Base-by-base conservation (phyloP, 495 filamentous ascomycete species). In the Eremomyces bilateralis region DNA sequence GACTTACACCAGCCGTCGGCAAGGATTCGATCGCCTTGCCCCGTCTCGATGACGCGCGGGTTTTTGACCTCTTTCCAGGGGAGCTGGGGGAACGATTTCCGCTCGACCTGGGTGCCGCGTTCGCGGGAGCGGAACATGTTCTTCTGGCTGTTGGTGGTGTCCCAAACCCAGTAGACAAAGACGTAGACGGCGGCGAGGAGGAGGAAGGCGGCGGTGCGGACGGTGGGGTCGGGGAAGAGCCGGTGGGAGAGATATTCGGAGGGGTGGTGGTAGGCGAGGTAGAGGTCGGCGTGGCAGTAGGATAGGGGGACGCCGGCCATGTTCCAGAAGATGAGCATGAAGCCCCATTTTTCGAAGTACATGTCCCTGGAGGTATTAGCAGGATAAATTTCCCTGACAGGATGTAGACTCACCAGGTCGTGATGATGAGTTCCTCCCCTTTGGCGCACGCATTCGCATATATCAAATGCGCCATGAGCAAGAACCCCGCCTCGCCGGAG, bases 301-400 rank as follows among this genome's bases (percentile, higher is more conserved):
- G 71, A 82, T 29, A 95, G 62, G 11, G 88, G 88, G 13, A 97
- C 88, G 42, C 88, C 88, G 36, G 83, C 82, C 51, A 97, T 61
- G 58, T 97, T 97, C 88, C 88, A 97, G 69, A 97, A 97, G 56
- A 93, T 93, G 36, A 97, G 67, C 85, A 97, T 93, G 62, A 95
- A 97, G 46, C 88, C 88, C 80, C 83, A 93, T 64, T 97, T 97
- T 64, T 97, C 88, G 51, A 85, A 84, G 64, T 91, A 93, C 80
- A 97, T 94, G 54, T 97, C 88, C 67, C 67, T 71, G 27, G 8
- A 16, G 15, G 10, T 16, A 25, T 20, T 24, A 22, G 27, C 19
- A 12, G 16, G 31, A 20, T 31, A 4, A 10, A 29, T 16, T 15
- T 29, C 5, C 11, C 16, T 12, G 10, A 38, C 6, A 32, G 16